phyloP scores from a whole-genome alignment of 2,329 filamentous ascomycete species.

The Eutypa lata region DNA sequence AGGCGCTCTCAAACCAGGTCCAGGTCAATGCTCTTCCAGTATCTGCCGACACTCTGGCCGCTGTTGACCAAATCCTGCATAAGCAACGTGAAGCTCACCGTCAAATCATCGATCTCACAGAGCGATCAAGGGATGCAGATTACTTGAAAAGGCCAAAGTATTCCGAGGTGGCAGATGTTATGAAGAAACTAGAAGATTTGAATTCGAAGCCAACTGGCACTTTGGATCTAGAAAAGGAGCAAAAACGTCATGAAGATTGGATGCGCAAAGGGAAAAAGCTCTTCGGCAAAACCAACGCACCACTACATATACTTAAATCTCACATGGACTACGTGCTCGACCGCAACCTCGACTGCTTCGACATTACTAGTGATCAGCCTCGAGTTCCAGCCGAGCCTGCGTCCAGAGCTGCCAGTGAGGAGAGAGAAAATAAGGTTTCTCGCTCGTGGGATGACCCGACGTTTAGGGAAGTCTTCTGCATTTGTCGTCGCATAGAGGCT shows the following conservation, averaged over 20 bases:
- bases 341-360: conserved; percentile 88
- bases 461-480: conserved; percentile 85
- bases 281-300: conserved; percentile 96
- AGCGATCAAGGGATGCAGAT: conserved; percentile 72
- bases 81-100: conserved; percentile 94
- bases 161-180: conserved; percentile 82
- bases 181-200: conserved; percentile 80
- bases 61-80: conserved; percentile 87
- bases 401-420: conserved; percentile 71
- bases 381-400: conserved; percentile 87
- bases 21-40: conserved; percentile 69
- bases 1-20: conserved; percentile 84
- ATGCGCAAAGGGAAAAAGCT: conserved; percentile 97
- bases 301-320: conserved; percentile 88
- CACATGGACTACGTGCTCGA: conserved; percentile 93
- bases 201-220: conserved; percentile 92
- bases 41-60: conserved; percentile 71
- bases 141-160: conserved; percentile 81
- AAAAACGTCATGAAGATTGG: conserved; percentile 96
- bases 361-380: conserved; percentile 78
- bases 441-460: conserved; percentile 60
- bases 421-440: conserved; percentile 44
- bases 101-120: conserved; percentile 77
- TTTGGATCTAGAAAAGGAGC: conserved; percentile 88
- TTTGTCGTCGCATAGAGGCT: conserved; percentile 87